A percentile compares a stretch with the other conserved stretches of the same genome.
Evolutionary conservation across 2,329 filamentous ascomycete genomes (phyloP).

Genomic region (Grosmannia penicillata): DNA sequence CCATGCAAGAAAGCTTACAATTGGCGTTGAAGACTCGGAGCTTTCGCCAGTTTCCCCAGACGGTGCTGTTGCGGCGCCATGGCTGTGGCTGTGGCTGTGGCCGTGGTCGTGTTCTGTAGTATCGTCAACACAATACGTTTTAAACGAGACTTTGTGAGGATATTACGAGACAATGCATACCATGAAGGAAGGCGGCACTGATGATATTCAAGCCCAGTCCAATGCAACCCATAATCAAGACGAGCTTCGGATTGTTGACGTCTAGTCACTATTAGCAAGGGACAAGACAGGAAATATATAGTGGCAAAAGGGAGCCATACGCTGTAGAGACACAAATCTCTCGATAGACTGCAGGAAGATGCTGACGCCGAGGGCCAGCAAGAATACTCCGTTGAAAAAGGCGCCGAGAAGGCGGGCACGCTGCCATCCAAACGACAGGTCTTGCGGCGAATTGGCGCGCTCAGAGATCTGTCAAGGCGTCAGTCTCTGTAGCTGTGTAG

Average conservation of each 20-base stretch:
- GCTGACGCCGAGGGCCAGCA: conserved; percentile 56
- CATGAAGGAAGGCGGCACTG: conserved; percentile 50
- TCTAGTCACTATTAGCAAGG: conserved; percentile 16
- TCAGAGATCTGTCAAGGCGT: conserved; percentile 35
- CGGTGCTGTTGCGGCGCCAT: conserved; percentile 6
- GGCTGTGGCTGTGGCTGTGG: conserved; percentile 13
- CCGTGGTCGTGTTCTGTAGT: conserved; percentile 15
- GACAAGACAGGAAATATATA: background rate
- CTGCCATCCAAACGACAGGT: conserved; percentile 62
- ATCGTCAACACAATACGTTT: background rate
- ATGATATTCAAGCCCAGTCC: conserved; percentile 55
- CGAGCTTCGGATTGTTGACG: conserved; percentile 48
- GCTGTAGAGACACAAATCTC: conserved; percentile 44
- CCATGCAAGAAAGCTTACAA: background rate
- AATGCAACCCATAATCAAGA: conserved; percentile 54
- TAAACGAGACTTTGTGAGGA: background rate
- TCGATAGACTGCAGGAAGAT: conserved; percentile 62
- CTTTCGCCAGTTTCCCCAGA: background rate
- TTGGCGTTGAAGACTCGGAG: too few relatives aligned
- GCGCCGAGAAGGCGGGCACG: conserved; percentile 58
- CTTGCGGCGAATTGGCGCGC: conserved; percentile 36
- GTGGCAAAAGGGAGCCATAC: conserved; percentile 16
- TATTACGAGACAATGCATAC: too few relatives aligned
- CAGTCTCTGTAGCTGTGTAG: background rate
- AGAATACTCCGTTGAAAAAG: conserved; percentile 69